These are phyloP conservation scores for Artemisia tridentata DNA, from an alignment of 129 eudicot species.

Conservation along the genomic window DNA sequence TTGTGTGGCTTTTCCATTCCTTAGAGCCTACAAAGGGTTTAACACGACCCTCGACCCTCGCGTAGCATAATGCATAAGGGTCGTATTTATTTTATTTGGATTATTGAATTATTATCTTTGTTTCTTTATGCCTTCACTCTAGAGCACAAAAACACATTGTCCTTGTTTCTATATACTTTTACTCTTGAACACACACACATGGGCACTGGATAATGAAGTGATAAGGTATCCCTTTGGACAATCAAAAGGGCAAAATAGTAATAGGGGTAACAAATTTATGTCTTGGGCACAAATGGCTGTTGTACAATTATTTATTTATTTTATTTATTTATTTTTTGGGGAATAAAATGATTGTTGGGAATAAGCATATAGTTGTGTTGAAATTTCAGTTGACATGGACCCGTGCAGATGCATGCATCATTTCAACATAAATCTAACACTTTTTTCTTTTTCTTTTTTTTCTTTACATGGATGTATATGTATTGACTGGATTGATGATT, in stretches of 20 bases:
- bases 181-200: slow-evolving; percentile 20
- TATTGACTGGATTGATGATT: background rate
- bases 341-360: background rate
- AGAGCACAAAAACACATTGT: slow-evolving; percentile 4
- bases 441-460: background rate
- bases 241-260: slow-evolving; percentile 17
- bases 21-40: no score
- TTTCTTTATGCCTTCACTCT: background rate
- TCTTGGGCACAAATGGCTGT: background rate
- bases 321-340: background rate
- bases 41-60: no score
- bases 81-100: background rate
- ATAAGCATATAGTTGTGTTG: background rate
- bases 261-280: background rate
- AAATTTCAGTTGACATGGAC: background rate
- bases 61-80: background rate
- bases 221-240: slow-evolving; percentile 27
- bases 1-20: background rate
- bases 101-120: slow-evolving; percentile 11
- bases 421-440: background rate
- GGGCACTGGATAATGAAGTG: slow-evolving; percentile 30
- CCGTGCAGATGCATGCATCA: background rate
- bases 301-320: no score
- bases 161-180: slow-evolving; percentile 14
- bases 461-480: background rate